Base-by-base conservation (phyloP, 2,329 filamentous ascomycete genomes). In the Alternaria sp. region DNA sequence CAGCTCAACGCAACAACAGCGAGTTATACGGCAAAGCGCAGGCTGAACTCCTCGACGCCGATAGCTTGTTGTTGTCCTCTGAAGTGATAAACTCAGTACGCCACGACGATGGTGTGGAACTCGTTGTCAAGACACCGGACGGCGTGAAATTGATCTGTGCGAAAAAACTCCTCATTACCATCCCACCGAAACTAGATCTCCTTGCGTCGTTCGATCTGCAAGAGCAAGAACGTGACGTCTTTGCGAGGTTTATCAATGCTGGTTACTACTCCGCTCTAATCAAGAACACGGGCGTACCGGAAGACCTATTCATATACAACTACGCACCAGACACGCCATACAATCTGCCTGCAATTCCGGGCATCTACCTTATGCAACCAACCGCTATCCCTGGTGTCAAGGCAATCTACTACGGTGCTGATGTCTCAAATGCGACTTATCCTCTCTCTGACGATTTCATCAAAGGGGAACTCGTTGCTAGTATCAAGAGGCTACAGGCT, bases 161-260 rank as follows among this genome's bases (percentile, higher is more conserved):
- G 3, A 77, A 77, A 36, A 79, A 81, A 52, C 64, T 85, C 2
- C 62, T 85, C 11, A 71, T 81, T 18, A 70, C 81, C n/a, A 76
- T 81, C 8, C 82, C 82, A 0, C 82, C 80, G 3, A 73, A 71
- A 30, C 44, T 78, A 4, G 63, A 75, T 0, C 78, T 75, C 49
- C 70, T 84, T 5, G 5, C 54, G 0, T 67, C 65, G 0, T 81
- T 82, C 59, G 79, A 79, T 55, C 69, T 84, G 6, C 68, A 65
- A 36, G 1, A 48, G 0, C 39, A 64, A 0, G 83, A 85, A 56
- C 51, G 18, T 1, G 22, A 42, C 0, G 30, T 83, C 4, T 83
- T 84, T 54, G 18, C 55, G 3, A 73, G 81, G 55, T 81, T 81
- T 61, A 59, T 51, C n/a, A 74, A 76, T 55, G 74, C 63, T 0